phyloP scores from a whole-genome alignment of 495 filamentous ascomycete species.

The Cenococcum geophilum region DNA sequence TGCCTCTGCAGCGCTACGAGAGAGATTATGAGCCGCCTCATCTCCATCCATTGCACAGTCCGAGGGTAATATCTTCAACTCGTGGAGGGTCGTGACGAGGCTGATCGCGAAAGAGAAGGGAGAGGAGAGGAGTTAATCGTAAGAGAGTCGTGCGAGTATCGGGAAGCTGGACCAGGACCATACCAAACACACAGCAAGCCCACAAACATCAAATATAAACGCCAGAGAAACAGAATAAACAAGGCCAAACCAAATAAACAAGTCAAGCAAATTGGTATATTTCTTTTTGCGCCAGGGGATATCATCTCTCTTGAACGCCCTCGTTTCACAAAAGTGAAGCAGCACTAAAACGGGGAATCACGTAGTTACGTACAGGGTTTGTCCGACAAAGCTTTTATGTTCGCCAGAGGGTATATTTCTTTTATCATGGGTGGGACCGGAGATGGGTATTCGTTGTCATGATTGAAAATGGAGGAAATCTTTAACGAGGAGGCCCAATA shows the following conservation, averaged over 20 bases:
- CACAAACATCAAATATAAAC: background rate
- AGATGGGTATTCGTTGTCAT: constrained; percentile 30
- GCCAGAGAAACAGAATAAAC: background rate
- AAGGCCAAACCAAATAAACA: constrained; percentile 6
- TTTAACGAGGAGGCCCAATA: constrained; percentile 39
- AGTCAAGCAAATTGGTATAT: constrained; percentile 35
- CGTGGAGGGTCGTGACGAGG: constrained; percentile 4
- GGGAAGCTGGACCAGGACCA: background rate
- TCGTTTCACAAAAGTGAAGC: constrained; percentile 4
- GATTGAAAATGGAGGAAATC: constrained; percentile 17
- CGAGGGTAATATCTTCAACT: background rate
- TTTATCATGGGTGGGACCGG: constrained; percentile 17
- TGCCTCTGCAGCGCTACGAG: constrained; percentile 11
- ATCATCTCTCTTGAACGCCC: constrained; percentile 24
- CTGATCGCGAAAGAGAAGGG: background rate
- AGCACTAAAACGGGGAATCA: constrained; percentile 4
- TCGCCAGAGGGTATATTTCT: constrained; percentile 34
- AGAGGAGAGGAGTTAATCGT: background rate
- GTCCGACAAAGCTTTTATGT: constrained; percentile 21
- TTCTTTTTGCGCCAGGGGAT: constrained; percentile 33
- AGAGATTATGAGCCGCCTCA: background rate
- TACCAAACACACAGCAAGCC: background rate
- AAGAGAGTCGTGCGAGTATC: constrained; percentile 12
- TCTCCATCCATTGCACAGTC: background rate
- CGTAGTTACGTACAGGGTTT: constrained; percentile 11